Conservation (phyloP, 2,329 filamentous ascomycete genomes). For the Sporothrix humicola region DNA sequence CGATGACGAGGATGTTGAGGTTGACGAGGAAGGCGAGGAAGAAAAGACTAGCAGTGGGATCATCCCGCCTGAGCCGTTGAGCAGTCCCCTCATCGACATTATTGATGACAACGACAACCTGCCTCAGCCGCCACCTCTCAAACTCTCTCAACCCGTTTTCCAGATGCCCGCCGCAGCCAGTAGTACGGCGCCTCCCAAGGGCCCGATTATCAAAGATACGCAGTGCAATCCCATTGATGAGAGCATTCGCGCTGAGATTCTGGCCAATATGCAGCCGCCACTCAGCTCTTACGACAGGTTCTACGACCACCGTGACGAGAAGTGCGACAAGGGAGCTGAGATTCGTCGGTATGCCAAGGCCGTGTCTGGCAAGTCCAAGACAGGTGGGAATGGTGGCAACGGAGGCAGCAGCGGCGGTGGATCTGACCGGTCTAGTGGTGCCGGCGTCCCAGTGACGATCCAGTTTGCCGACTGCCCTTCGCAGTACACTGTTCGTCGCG, state of each 20-base stretch:
- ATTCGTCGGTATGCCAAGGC: constrained; percentile 83
- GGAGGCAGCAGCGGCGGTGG: constrained; percentile 38
- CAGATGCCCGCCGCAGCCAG: constrained; percentile 45
- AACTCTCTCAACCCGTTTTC: constrained; percentile 53
- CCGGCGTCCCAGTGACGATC: constrained; percentile 67
- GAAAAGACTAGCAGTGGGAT: constrained; percentile 28
- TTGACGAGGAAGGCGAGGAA: constrained; percentile 40
- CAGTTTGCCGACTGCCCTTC: constrained; percentile 68
- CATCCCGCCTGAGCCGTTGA: constrained; percentile 41
- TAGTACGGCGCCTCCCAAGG: constrained; percentile 54
- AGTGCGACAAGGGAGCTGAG: constrained; percentile 70
- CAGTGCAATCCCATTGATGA: constrained; percentile 91
- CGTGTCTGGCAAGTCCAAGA: constrained; percentile 63
- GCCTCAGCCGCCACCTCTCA: constrained; percentile 24
- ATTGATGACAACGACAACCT: constrained; percentile 48
- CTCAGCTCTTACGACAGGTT: constrained; percentile 79
- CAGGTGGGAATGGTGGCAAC: constrained; percentile 50
- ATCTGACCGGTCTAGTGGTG: constrained; percentile 66
- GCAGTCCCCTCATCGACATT: constrained; percentile 66
- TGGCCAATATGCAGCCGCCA: constrained; percentile 74
- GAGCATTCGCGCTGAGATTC: constrained; percentile 73
- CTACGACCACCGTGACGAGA: constrained; percentile 70
- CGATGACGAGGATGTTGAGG: neutral
- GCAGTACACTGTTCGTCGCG: constrained; percentile 78
- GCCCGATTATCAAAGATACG: constrained; percentile 77